Percentiles rank a stretch among this genome's conserved stretches.
phyloP scores from a whole-genome alignment of 78 protist species.

The Dictyostelium citrinum region DNA sequence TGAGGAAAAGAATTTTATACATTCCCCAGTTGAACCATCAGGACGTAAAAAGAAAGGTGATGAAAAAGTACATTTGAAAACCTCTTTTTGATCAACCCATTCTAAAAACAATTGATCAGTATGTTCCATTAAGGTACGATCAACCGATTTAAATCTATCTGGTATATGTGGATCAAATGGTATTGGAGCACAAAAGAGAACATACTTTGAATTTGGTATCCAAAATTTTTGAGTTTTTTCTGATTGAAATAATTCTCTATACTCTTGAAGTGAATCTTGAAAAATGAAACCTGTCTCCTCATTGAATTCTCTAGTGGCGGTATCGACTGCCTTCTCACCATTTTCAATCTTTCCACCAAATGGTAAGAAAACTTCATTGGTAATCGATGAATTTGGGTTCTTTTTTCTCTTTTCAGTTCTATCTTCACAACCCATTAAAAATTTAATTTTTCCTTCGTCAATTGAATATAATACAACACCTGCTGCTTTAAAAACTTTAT shows the following conservation, averaged over 20 bases:
- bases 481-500: conserved; percentile 11
- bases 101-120: conserved; percentile 46
- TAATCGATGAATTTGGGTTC: not conserved
- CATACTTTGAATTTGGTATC: conserved; percentile 56
- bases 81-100: conserved; percentile 21
- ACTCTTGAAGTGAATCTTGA: not conserved
- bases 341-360: conserved; percentile 47
- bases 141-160: not conserved
- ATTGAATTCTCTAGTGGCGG: conserved; percentile 47
- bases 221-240: conserved; percentile 31
- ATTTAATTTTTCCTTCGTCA: not conserved
- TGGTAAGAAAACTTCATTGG: conserved; percentile 8
- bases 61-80: not conserved
- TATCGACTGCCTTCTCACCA: not conserved
- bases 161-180: not conserved
- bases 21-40: conserved; percentile 20
- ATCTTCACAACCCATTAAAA: conserved; percentile 50
- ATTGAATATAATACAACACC: conserved; percentile 1
- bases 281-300: conserved; percentile 39
- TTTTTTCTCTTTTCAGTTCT: conserved; percentile 5
- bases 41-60: not conserved
- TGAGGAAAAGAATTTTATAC: not conserved
- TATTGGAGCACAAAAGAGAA: not conserved
- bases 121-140: not conserved
- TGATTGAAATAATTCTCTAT: not conserved